Evolutionary conservation across 768 basidiomycete genomes (phyloP), one percentile per base, ranked within the genome.

Genomic region (Podaxis mareebaensis): DNA sequence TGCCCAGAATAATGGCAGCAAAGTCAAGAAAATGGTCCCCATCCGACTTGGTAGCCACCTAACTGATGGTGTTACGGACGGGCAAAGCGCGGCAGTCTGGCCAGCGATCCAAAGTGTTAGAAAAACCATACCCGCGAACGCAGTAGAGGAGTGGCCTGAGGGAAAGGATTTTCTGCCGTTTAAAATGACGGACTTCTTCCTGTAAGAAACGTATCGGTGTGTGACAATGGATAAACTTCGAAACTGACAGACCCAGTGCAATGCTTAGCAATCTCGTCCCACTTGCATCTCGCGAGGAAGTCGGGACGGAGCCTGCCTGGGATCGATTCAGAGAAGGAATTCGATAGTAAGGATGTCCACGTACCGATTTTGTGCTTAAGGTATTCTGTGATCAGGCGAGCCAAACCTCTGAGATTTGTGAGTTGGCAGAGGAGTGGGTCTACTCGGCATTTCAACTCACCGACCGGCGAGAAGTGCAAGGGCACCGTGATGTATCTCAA

Each of bases 71-170:
- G 83, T 62, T 82, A 82, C 83, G 5, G 61, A 8, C 17, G 54
- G 55, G 17, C 61, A 63, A 28, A 83, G 84, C 4, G 85, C 84
- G 7, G 83, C 83, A 4, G 87, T 88, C 69, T 85, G 81, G n/a
- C 85, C 84, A 30, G 87, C 87, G 13, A 89, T 72, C 76, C 83
- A 88, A 8, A 90, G 77, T 3, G 84, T 81, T 22, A 87, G 68
- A 66, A 88, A 86, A 24, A 81, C 77, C 85, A 89, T 88, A 33
- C 87, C 87, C 2, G 83, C 78, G 68, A 86, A 89, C 7, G 83
- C 88, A 11, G 84, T 83, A 1, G 87, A 86, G 1, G 88, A 87
- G 70, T 90, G 88, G 5, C 88, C 88, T 11, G 87, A 88, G 6
- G 88, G 88, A 68, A 90, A 90, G 0, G 87, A 89, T 60, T 80